Evolutionary conservation across 345 rosid genomes (phyloP), one percentile per base, ranked within the genome.

Genomic region (Salix dunnii): DNA sequence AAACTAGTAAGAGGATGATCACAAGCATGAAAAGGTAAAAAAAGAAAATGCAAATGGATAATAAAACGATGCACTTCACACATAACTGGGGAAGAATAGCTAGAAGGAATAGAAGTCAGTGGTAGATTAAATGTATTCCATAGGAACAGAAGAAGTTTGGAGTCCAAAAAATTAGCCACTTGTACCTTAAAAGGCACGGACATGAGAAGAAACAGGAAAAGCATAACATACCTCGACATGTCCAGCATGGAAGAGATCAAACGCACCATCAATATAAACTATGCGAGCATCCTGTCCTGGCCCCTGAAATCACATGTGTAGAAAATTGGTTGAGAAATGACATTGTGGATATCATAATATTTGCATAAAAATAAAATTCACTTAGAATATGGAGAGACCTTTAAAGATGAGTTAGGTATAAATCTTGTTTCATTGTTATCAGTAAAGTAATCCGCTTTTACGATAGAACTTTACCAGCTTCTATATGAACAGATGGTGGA

Each of bases 181-280:
- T 53, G 61, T 20, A 53, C 21, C 27, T 55, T 14, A 18, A 17
- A 18, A 31, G 38, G 38, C n/a, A 66, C 16, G 12, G 13, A 16
- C 43, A 66, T 17, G 61, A 14, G 62, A 43, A 38, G 2, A 46
- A n/a, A 43, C 17, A 67, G 42, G 14, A 28, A 21, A 33, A 51
- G 25, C 9, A 58, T 17, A 55, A 72, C 9, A 76, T 85, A 91
- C 94, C 96, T 91, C 94, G 25, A 90, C 92, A 83, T 90, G 96
- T 68, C 96, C 96, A 53, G 96, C 96, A 85, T 90, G 94, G 79
- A 91, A 91, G 74, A 91, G 91, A 85, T 91, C 96, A 81, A 91
- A 91, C 61, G 92, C 96, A 48, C 96, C 96, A 77, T 85, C 96
- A 14, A 91, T 90, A 76, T 91, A 91, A 79, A 91, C 76, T 73